Evolutionary conservation across 805 yeast species (phyloP).

Genomic region (Saccharomyces paradoxus): DNA sequence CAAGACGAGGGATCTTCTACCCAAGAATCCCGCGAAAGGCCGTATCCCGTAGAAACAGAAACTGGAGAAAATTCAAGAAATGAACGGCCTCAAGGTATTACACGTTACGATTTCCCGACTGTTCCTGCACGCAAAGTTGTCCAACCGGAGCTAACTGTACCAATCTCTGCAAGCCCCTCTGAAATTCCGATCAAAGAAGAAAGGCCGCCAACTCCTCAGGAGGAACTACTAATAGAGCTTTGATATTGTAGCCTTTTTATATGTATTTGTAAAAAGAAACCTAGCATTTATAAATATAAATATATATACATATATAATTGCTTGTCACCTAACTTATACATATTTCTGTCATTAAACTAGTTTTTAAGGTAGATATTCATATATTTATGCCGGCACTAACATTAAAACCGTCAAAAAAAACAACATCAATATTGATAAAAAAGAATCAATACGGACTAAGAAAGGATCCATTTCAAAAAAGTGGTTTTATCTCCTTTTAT

Average conservation of each 20-base stretch:
- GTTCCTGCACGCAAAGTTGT: slow-evolving; percentile 31
- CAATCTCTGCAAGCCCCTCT: neutral
- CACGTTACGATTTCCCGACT: slow-evolving; percentile 35
- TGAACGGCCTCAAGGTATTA: slow-evolving; percentile 19
- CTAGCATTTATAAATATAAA: neutral
- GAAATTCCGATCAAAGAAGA: slow-evolving; percentile 2
- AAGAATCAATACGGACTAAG: neutral
- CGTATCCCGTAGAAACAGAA: slow-evolving; percentile 17
- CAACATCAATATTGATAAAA: neutral
- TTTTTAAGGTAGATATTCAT: neutral
- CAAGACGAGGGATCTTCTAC: neutral
- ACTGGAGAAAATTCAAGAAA: neutral
- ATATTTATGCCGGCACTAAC: neutral
- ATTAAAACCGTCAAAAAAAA: neutral
- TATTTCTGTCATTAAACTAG: neutral
- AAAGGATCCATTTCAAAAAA: neutral
- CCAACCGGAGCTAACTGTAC: neutral
- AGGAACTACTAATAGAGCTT: slow-evolving; percentile 27
- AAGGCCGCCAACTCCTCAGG: slow-evolving; percentile 7
- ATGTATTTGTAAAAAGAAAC: neutral
- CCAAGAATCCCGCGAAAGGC: slow-evolving; percentile 6
- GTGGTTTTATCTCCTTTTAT: neutral
- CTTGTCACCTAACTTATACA: neutral
- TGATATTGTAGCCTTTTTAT: slow-evolving; percentile 4
- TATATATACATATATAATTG: neutral